Base-by-base conservation (phyloP, 2,329 filamentous ascomycete genomes). In the Monosporascus ibericus region DNA sequence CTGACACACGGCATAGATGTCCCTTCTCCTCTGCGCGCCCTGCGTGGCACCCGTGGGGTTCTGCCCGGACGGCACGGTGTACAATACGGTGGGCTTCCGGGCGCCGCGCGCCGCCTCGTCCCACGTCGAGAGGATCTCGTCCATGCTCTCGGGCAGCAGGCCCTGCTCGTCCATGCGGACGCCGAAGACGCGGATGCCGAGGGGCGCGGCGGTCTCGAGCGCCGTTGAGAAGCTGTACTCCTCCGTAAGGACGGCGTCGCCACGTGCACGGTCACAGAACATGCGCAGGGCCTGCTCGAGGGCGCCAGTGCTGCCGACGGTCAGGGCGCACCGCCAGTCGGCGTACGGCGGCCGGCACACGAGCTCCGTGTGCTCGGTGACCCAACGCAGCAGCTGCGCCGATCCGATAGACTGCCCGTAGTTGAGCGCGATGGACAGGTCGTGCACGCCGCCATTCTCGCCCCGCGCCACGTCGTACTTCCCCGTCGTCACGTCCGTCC, bases 301-400 rank as follows among this genome's bases (percentile, higher is more conserved):
- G 0, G 89, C 86, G 24, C 84, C 90, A 0, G 94, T 97, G 70
- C 86, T 94, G 50, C 92, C 94, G 40, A 92, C 81, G 2, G 86
- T 92, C 74, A 96, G 78, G 51, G 85, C 86, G 63, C 89, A 89
- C 58, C 82, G 79, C 94, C 94, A 99, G 73, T 99, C 92, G 18
- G 85, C 80, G 67, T 97, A 97, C 0, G 89, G 90, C 17, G 92
- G 92, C 55, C 83, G 79, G 70, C 90, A 89, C 17, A 96, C 84
- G 52, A 97, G 83, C 72, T 99, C 92, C 0, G 92, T 95, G 72
- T 97, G 94, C 75, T 99, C 94, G 0, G 92, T 95, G 48, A 97
- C 78, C 73, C 88, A 97, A 55, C 94, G 85, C 57, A 96, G 75
- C 69, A 99, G 77, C 72, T 96, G 94, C 3, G 90, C 87, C 11